phyloP scores from a whole-genome alignment of 1,284 basidiomycete genomes.

The Austroboletus niveus region DNA sequence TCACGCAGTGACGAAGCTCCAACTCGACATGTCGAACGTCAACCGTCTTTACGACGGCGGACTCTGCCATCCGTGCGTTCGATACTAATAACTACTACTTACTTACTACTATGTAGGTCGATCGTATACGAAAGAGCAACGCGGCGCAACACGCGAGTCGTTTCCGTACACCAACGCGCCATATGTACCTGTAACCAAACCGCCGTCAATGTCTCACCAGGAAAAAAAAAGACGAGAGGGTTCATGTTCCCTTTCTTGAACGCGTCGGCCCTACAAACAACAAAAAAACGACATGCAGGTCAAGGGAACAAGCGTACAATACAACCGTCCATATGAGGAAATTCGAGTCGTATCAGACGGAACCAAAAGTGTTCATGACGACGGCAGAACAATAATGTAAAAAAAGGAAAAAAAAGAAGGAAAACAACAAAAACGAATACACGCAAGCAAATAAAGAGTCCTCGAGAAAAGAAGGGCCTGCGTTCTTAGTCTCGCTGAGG shows the following conservation, averaged over 20 bases:
- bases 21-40: too few species aligned
- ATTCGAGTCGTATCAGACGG: conserved; percentile 7
- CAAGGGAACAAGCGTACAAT: conserved; percentile 2
- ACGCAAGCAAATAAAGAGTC: background rate
- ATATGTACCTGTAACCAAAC: too few species aligned
- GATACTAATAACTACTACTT: too few species aligned
- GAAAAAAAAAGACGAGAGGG: background rate
- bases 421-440: background rate
- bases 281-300: background rate
- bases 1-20: too few species aligned
- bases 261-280: background rate
- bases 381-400: background rate
- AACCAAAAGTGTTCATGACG: background rate
- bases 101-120: too few species aligned
- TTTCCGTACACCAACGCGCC: too few species aligned
- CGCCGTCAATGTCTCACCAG: too few species aligned
- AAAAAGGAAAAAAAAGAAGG: background rate
- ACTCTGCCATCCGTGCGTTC: too few species aligned
- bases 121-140: too few species aligned
- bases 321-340: background rate
- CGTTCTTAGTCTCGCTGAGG: conserved; percentile 24
- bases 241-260: background rate
- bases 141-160: too few species aligned
- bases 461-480: background rate
- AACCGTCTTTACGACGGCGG: too few species aligned